Evolutionary conservation across 1,284 basidiomycete genomes (phyloP), one percentile per base, ranked within the genome.

Genomic region (Rhodotorula sp.): DNA sequence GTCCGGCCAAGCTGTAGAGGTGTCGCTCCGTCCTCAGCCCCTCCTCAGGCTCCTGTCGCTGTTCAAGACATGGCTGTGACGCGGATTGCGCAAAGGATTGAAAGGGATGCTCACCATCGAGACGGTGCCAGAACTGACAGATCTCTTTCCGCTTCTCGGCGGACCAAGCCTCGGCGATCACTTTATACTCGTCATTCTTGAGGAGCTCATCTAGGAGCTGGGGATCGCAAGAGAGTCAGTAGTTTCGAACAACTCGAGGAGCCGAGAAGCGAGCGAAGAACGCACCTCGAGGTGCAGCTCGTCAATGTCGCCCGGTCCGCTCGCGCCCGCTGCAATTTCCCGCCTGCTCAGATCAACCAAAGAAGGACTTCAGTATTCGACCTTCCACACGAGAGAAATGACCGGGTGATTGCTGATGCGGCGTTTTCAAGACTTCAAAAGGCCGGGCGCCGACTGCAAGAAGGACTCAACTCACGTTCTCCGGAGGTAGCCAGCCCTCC

Each of bases 291-390:
- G 81, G 77, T 88, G 87, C 79, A 86, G 82, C 14, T 81, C 71
- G 70, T 89, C 88, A 14, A 87, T 80, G 68, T 84, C 87, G 15
- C 79, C 80, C 3, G 85, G 81, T 0, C 86, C 87, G 49, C 79
- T 60, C 0, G 81, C 83, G 17, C 84, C 85, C 33, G 72, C 66
- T 4, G 85, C 83, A 37, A 88, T 75, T 58, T 75, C 74, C 18
- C 71, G 67, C 2, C 71, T 75, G 45, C 45, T 18, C 56, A 24
- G 15, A 24, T 46, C 26, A 30, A 26, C 6, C 42, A 18, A 4
- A n/a, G n/a, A 2, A 48, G 44, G 5, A 6, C 1, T 22, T 22
- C 20, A 14, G 20, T 42, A n/a, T n/a, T n/a, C n/a, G n/a, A n/a
- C n/a, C n/a, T n/a, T n/a, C n/a, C n/a, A n/a, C n/a, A n/a, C n/a